Base-by-base conservation (phyloP, 208 protist species). In the Phytomonas francai region DNA sequence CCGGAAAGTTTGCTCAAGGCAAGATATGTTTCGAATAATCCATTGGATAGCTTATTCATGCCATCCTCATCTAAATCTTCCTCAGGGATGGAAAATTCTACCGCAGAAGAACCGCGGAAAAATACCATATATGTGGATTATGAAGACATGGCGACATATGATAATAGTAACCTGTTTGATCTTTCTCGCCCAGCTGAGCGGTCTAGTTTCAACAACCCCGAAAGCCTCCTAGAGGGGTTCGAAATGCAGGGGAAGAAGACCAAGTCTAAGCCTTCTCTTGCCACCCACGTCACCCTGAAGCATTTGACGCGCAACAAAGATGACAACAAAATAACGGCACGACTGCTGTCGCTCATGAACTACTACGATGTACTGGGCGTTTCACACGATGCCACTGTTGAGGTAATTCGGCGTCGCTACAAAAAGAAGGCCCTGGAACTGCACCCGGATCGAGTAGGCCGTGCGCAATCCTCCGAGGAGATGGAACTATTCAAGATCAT, bases 341-440 rank as follows among this genome's bases (percentile, higher is more conserved):
- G 86, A 16, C 73, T 96, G 67, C 65, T 94, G 61, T 79, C 85
- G 34, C 67, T 94, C 63, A 95, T 95, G 89, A 91, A 91, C 69
- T 94, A 92, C 81, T 97, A 97, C 73, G 89, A 95, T 57, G 77
- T 97, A 11, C 78, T 97, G 0, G 89, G 89, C 30, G 86, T 97
- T n/a, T 68, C 83, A 9, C 74, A 68, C 6, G 81, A 78, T 27
- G 87, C 92, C 5, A 73, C 75, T 7, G 74, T 79, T 70, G 83
- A 91, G 56, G 78, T 91, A 65, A 95, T 97, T 63, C 71, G 71
- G 56, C 79, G 79, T 27, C 69, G 65, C 64, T 97, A 94, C 79
- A 93, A 91, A 75, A 75, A 80, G 71, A 93, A 93, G 71, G 84
- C 89, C 57, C 78, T 97, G 25, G 77, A 92, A 73, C 78, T 94